Base-by-base conservation (phyloP, 2,329 filamentous ascomycete genomes). In the Dactylellina drechsleri region DNA sequence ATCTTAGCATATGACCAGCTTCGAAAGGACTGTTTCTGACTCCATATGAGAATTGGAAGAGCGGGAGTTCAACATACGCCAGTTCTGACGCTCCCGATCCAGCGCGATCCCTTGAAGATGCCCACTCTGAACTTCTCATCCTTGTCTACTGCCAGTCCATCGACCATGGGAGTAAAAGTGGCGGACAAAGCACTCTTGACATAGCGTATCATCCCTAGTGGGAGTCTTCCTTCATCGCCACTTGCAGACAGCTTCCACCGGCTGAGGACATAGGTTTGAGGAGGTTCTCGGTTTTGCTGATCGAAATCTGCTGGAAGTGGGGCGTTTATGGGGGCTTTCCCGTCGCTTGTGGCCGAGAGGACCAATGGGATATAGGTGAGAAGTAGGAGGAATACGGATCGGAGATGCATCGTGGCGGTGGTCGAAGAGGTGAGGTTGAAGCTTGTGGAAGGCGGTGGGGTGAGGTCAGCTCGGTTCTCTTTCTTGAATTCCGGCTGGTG, bases 151-250 rank as follows among this genome's bases (percentile, higher is more conserved):
- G 54, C 28, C 0, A 47, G 23, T 12, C n/a, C 36, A 10, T 41
- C 53, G 13, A 18, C 18, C 52, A 75, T 58, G 8, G 64, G 54
- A 16, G 52, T 75, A 41, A 64, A 75, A 2, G 64, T 41, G 31
- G 71, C 71, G 7, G 65, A 28, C 28, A 70, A 28, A 16, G 59
- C 53, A 31, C 66, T 58, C 8, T 61, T 31, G 18, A 49, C 49
- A 49, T 70, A 76, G 52, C 72, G 72, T 2, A 76, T 56, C 72
- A 71, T 76, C 16, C 72, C 72, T 10, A 76, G 18, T 0, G 72
- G 65, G 13, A 66, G 4, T 41, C 54, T 66, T 36, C 45, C 18
- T 13, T 54, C 56, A 26, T 76, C 60, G 15, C 50, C 64, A 49
- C 54, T 60, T 28, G 66, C 72, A n/a, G 66, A 71, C 10, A 76